A percentile compares a stretch with the other conserved stretches of the same genome.
Evolutionary conservation across 2,329 filamentous ascomycete species (phyloP).

Genomic region (Claviceps pazoutovae): DNA sequence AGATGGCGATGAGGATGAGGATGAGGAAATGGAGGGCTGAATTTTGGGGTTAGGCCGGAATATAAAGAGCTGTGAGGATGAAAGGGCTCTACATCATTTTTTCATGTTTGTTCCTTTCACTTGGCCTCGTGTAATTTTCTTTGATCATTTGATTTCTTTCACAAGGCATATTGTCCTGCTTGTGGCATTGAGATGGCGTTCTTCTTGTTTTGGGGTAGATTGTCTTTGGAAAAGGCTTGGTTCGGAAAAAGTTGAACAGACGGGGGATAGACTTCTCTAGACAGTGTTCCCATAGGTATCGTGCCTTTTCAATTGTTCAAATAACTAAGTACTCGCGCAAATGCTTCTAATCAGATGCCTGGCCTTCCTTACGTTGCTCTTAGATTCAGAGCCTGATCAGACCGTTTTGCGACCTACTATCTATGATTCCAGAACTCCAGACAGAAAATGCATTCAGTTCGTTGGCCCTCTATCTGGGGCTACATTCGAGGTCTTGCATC

Average conservation of each 20-base stretch:
- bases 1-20: conserved; percentile 32
- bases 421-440: not conserved
- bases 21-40: conserved; percentile 40
- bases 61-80: not conserved
- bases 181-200: conserved; percentile 13
- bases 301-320: not conserved
- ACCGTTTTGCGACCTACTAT: not conserved
- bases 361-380: not conserved
- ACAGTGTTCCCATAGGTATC: not conserved
- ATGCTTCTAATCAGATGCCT: not conserved
- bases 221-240: not conserved
- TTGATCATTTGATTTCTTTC: not conserved
- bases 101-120: not conserved
- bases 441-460: not conserved
- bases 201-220: conserved; percentile 1
- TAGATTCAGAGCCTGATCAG: not conserved
- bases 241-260: not conserved
- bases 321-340: not conserved
- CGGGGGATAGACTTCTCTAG: not conserved
- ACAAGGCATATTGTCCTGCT: not conserved
- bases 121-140: not conserved
- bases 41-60: not conserved
- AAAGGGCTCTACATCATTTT: not conserved
- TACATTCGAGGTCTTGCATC: not conserved
- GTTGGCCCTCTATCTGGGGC: not conserved